Percentiles rank a stretch among this genome's conserved stretches.
Conservation (phyloP, 2,329 filamentous ascomycete species). For the Colletotrichum filicis region DNA sequence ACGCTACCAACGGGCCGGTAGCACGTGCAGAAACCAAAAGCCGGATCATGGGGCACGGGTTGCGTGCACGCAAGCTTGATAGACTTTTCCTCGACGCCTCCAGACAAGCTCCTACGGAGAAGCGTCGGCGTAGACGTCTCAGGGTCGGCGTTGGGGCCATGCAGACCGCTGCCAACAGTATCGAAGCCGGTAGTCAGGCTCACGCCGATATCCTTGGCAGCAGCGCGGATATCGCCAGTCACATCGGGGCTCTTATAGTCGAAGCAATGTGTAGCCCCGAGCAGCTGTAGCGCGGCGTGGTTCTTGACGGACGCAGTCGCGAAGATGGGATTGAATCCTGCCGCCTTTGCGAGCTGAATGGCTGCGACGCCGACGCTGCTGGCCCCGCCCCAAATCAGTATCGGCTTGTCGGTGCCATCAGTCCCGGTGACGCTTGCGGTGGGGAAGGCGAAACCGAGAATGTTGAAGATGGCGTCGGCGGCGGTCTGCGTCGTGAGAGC, state of each 20-base stretch:
- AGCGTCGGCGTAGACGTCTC: background rate
- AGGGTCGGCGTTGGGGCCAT: background rate
- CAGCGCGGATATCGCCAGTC: background rate
- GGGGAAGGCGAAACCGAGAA: background rate
- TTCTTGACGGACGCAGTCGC: slow-evolving; percentile 45
- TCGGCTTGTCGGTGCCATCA: background rate
- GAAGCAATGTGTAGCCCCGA: slow-evolving; percentile 48
- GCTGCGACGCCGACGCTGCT: slow-evolving; percentile 47
- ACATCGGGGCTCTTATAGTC: slow-evolving; percentile 41
- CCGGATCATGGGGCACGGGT: background rate
- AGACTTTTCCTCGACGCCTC: too few relatives aligned
- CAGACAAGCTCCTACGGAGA: background rate
- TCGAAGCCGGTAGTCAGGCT: slow-evolving; percentile 1
- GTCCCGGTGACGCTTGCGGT: background rate
- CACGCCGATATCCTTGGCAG: background rate
- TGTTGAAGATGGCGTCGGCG: slow-evolving; percentile 12
- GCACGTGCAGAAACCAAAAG: slow-evolving; percentile 11
- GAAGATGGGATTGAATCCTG: slow-evolving; percentile 44
- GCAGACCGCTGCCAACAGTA: background rate
- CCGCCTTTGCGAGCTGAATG: slow-evolving; percentile 46
- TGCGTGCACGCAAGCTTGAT: slow-evolving; percentile 10
- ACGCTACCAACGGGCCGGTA: background rate
- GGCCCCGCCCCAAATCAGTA: slow-evolving; percentile 51
- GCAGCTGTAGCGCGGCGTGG: slow-evolving; percentile 41
- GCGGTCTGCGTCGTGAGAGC: slow-evolving; percentile 2